phyloP scores from a whole-genome alignment of 1,284 basidiomycete species.

The Cryptococcus jaspeensis region DNA sequence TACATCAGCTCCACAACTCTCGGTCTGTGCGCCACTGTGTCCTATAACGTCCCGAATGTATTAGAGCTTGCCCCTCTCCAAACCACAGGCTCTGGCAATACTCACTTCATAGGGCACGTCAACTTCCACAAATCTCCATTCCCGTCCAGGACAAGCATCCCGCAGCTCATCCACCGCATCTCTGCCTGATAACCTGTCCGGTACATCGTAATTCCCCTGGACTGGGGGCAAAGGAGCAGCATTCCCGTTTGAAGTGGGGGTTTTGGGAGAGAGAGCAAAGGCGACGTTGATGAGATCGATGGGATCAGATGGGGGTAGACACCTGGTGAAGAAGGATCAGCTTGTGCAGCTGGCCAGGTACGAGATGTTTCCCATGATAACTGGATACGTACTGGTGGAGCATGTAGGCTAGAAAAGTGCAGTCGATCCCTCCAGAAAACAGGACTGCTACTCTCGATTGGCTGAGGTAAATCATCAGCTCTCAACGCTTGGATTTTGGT shows the following conservation, averaged over 20 bases:
- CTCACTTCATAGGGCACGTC: slow-evolving; percentile 76
- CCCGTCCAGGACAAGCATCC: slow-evolving; percentile 66
- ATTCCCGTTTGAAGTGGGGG: slow-evolving; percentile 11
- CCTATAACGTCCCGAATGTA: slow-evolving; percentile 53
- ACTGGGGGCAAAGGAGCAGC: not conserved
- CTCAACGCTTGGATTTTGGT: not conserved
- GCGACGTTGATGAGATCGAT: slow-evolving; percentile 96
- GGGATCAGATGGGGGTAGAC: slow-evolving; percentile 68
- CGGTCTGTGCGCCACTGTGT: slow-evolving; percentile 61
- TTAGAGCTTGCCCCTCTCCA: not conserved
- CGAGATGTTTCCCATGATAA: slow-evolving; percentile 30
- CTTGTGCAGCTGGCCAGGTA: not conserved
- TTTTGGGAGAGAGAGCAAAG: slow-evolving; percentile 56
- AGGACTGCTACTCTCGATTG: slow-evolving; percentile 73
- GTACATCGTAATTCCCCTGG: slow-evolving; percentile 60
- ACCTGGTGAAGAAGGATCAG: slow-evolving; percentile 52
- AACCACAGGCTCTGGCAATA: slow-evolving; percentile 3
- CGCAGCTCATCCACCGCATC: slow-evolving; percentile 74
- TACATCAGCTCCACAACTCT: slow-evolving; percentile 73
- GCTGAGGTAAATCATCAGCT: slow-evolving; percentile 9
- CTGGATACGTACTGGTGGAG: slow-evolving; percentile 63
- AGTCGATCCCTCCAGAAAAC: slow-evolving; percentile 97
- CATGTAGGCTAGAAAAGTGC: slow-evolving; percentile 75
- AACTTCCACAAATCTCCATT: slow-evolving; percentile 90
- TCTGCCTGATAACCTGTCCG: slow-evolving; percentile 80